Conservation (phyloP, 768 basidiomycete species). For the Pleurotus sapidus region DNA sequence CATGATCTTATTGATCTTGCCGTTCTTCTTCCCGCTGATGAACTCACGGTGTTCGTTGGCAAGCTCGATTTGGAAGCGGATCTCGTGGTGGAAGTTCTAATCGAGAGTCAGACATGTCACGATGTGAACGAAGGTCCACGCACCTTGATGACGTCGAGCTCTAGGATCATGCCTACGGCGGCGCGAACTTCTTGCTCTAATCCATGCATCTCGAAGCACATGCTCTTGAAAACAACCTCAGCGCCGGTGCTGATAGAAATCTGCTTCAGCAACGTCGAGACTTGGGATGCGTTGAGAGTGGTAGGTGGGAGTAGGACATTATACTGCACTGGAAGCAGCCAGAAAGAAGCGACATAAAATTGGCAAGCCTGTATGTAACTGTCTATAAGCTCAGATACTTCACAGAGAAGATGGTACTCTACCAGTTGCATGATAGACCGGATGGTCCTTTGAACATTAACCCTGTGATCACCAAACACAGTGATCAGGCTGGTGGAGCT, state of each 20-base stretch:
- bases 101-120: not conserved
- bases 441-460: conserved; percentile 93
- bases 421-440: conserved; percentile 94
- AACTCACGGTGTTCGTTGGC: conserved; percentile 98
- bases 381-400: not conserved
- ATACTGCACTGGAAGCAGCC: conserved; percentile 92
- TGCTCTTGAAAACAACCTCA: conserved; percentile 94
- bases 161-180: conserved; percentile 83
- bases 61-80: conserved; percentile 96
- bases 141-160: conserved; percentile 91
- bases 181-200: conserved; percentile 87
- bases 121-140: conserved; percentile 9
- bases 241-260: conserved; percentile 86
- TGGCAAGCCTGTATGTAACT: conserved; percentile 70
- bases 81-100: conserved; percentile 93
- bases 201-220: conserved; percentile 97
- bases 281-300: conserved; percentile 77
- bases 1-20: conserved; percentile 99
- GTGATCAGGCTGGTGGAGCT: conserved; percentile 91
- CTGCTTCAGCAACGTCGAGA: conserved; percentile 81
- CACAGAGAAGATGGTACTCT: conserved; percentile 27
- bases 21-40: conserved; percentile 99
- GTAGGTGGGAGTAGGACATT: conserved; percentile 86
- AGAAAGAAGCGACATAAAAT: conserved; percentile 96
- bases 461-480: conserved; percentile 90